phyloP scores from a whole-genome alignment of 306 rosid genomes.

The Herpetospermum pedunculosum region DNA sequence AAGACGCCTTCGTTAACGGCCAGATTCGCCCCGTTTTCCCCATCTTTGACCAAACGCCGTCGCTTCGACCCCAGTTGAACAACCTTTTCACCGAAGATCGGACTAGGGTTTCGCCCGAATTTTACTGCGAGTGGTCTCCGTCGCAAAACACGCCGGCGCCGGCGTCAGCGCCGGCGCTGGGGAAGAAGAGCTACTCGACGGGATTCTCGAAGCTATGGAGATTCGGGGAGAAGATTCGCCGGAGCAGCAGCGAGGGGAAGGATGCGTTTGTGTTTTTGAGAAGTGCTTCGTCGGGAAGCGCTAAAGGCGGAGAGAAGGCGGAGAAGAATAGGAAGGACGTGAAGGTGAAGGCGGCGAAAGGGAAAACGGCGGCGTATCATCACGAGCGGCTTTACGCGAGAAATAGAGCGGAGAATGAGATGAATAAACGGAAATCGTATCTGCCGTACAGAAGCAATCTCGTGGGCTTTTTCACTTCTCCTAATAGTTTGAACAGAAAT shows the following conservation, averaged over 20 bases:
- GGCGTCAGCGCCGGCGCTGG: constrained; percentile 18
- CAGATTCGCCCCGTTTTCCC: constrained; percentile 65
- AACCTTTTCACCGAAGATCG: constrained; percentile 36
- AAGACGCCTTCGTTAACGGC: constrained; percentile 58
- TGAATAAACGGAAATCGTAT: constrained; percentile 54
- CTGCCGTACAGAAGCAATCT: constrained; percentile 60
- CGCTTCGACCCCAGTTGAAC: constrained; percentile 32
- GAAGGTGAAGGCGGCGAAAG: too few species aligned
- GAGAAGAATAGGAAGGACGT: neutral
- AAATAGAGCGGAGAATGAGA: constrained; percentile 52
- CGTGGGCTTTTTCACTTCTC: constrained; percentile 59
- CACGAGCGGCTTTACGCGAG: constrained; percentile 58
- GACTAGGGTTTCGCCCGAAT: neutral
- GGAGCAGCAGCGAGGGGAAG: constrained; percentile 79
- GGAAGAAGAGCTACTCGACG: constrained; percentile 67
- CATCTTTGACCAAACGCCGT: constrained; percentile 27
- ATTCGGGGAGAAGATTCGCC: constrained; percentile 39
- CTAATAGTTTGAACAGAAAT: constrained; percentile 48
- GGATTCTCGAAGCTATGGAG: constrained; percentile 75
- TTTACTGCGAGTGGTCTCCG: too few species aligned
- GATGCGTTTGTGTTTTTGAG: constrained; percentile 61
- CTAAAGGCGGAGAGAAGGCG: neutral
- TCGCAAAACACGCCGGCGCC: too few species aligned
- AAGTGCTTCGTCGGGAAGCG: constrained; percentile 12
- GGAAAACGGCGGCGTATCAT: constrained; percentile 31